These are phyloP conservation scores for Stygiomarasmius scandens DNA, from an alignment of 1,284 basidiomycete species.

Conservation along the genomic window DNA sequence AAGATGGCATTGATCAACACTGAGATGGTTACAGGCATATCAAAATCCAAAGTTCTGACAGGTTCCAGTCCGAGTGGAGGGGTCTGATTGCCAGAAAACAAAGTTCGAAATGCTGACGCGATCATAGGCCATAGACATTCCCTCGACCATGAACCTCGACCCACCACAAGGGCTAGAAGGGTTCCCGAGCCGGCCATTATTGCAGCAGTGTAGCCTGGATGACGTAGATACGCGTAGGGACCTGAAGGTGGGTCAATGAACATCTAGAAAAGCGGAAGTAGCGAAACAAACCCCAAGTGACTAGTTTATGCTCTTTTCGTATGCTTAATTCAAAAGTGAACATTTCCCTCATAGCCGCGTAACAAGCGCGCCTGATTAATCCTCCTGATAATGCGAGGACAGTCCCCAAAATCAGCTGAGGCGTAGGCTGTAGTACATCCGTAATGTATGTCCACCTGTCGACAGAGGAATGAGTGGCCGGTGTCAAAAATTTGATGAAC, in stretches of 20 bases:
- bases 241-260: background rate
- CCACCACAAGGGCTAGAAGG: background rate
- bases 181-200: conserved; percentile 1
- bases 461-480: background rate
- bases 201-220: conserved; percentile 4
- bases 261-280: background rate
- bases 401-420: background rate
- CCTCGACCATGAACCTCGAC: conserved; percentile 4
- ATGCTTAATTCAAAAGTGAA: conserved; percentile 8
- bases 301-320: conserved; percentile 1
- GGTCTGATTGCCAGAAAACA: no score
- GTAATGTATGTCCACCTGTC: background rate
- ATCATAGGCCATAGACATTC: background rate
- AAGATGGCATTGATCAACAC: background rate
- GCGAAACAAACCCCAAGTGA: background rate
- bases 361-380: conserved; percentile 1
- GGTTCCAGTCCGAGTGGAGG: no score
- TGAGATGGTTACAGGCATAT: background rate
- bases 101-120: background rate
- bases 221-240: conserved; percentile 1
- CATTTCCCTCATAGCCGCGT: background rate
- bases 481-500: background rate
- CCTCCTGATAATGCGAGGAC: background rate
- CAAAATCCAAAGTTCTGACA: background rate
- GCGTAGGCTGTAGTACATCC: background rate